phyloP scores from a whole-genome alignment of 176 grass and related monocot genomes.

The Bothriochloa decipiens region DNA sequence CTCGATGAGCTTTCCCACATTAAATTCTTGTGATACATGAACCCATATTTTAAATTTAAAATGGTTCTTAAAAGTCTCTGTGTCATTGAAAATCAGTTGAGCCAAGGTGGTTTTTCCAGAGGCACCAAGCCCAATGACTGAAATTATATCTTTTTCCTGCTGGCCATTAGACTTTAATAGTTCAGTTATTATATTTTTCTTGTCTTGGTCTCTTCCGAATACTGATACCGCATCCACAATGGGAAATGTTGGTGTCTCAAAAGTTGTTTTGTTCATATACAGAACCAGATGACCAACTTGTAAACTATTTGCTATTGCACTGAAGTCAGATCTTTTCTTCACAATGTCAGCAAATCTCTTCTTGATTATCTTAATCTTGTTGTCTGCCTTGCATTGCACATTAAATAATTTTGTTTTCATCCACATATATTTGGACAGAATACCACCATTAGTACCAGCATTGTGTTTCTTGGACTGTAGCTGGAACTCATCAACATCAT shows the following conservation, averaged over 20 bases:
- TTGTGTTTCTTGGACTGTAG: not conserved
- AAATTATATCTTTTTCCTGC: not conserved
- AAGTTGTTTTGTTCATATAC: no score
- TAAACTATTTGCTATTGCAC: not conserved
- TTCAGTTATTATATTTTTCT: not conserved
- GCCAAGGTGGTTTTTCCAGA: not conserved
- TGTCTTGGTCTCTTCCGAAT: slow-evolving; percentile 24
- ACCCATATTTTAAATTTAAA: not conserved
- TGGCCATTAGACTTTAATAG: not conserved
- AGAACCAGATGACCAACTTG: not conserved
- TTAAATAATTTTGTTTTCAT: no score
- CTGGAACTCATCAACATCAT: not conserved
- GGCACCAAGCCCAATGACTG: not conserved
- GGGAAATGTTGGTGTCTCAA: not conserved
- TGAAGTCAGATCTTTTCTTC: not conserved
- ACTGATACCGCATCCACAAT: not conserved
- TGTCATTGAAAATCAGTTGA: not conserved
- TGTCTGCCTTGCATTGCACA: no score
- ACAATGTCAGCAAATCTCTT: not conserved
- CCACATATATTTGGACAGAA: no score
- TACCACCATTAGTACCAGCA: not conserved
- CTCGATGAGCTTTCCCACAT: not conserved
- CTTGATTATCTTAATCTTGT: not conserved
- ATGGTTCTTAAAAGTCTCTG: not conserved
- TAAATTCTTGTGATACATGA: not conserved